Conservation (phyloP, 2,329 filamentous ascomycete species). For the Stemphylium vesicarium region DNA sequence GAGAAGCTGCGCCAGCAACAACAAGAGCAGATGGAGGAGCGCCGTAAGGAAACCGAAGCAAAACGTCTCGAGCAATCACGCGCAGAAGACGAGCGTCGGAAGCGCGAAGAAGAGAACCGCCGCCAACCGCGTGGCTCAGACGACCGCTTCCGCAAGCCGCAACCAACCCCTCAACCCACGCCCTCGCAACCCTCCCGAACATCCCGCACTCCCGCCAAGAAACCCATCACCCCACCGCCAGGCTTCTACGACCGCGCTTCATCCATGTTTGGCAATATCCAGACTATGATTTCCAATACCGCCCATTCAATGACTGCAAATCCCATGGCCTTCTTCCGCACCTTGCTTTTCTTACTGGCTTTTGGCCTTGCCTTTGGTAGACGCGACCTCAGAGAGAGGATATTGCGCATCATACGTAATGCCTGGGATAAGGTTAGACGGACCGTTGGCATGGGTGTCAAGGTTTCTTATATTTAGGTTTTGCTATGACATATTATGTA, state of each 20-base stretch:
- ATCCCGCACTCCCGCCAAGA: constrained; percentile 40
- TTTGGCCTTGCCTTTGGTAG: constrained; percentile 78
- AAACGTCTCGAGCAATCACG: constrained; percentile 49
- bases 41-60: constrained; percentile 52
- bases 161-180: constrained; percentile 24
- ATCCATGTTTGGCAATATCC: constrained; percentile 54
- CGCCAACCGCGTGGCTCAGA: constrained; percentile 43
- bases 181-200: constrained; percentile 39
- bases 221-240: constrained; percentile 41
- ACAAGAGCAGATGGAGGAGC: constrained; percentile 60
- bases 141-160: constrained; percentile 36
- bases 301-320: constrained; percentile 60
- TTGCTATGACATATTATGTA: too few species aligned
- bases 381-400: constrained; percentile 74
- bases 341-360: constrained; percentile 79
- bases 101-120: constrained; percentile 48
- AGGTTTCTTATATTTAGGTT: constrained; percentile 87
- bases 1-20: constrained; percentile 68
- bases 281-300: constrained; percentile 59
- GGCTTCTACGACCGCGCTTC: constrained; percentile 52
- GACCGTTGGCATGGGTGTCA: constrained; percentile 94
- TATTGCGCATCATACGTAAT: constrained; percentile 70
- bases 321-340: constrained; percentile 63
- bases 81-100: constrained; percentile 51
- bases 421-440: constrained; percentile 82